Percentiles rank a stretch among this genome's conserved stretches.
phyloP scores from a whole-genome alignment of 306 rosid species.

The Acacia confusa region DNA sequence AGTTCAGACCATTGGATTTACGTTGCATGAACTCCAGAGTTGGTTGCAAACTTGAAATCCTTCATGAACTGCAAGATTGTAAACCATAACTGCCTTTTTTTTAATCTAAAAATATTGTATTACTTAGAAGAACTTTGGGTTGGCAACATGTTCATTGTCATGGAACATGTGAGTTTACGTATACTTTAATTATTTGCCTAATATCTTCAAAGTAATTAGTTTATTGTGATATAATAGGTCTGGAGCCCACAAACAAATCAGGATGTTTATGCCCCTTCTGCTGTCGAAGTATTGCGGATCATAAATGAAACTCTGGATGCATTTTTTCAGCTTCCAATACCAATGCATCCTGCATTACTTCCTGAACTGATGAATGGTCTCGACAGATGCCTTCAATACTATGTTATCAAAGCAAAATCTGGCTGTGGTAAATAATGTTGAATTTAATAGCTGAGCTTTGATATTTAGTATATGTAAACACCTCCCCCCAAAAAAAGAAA shows the following conservation, averaged over 20 bases:
- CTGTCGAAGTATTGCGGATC: slow-evolving; percentile 83
- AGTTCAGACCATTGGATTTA: not conserved
- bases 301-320: slow-evolving; percentile 91
- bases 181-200: not conserved
- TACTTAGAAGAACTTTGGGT: not conserved
- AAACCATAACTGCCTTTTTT: not conserved
- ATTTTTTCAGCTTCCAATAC: slow-evolving; percentile 92
- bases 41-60: not conserved
- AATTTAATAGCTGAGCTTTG: slow-evolving; percentile 14
- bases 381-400: slow-evolving; percentile 89
- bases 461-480: slow-evolving; percentile 18
- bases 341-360: slow-evolving; percentile 94
- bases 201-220: slow-evolving; percentile 34
- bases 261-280: slow-evolving; percentile 90
- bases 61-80: not conserved
- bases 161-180: not conserved
- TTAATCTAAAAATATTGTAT: too few species aligned
- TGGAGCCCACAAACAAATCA: slow-evolving; percentile 75
- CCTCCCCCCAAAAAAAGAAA: not conserved
- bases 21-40: not conserved
- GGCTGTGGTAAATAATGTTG: slow-evolving; percentile 75
- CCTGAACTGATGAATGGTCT: slow-evolving; percentile 92
- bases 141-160: not conserved
- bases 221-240: slow-evolving; percentile 48
- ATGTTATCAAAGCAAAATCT: slow-evolving; percentile 73